Conservation (phyloP, 2,329 filamentous ascomycete genomes). For the Hymenoscyphus fraxineus region DNA sequence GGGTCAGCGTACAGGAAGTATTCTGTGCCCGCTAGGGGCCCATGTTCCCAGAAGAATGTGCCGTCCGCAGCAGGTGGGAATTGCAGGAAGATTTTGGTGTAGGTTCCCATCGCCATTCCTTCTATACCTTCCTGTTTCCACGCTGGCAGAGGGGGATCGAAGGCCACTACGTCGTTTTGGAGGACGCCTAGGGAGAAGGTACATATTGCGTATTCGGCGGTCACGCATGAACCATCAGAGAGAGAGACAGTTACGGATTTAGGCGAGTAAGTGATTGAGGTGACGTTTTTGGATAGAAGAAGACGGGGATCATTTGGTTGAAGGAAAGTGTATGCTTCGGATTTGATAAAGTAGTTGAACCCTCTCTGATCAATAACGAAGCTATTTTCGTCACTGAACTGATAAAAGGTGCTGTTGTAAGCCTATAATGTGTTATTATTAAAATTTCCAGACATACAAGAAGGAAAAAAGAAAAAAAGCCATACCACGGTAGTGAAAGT, state of each 20-base stretch:
- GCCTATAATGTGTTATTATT: constrained; percentile 6
- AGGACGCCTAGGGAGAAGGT: constrained; percentile 68
- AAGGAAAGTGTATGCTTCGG: constrained; percentile 56
- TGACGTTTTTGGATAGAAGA: constrained; percentile 55
- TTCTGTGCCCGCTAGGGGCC: constrained; percentile 46
- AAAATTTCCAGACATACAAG: not conserved
- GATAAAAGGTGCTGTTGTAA: constrained; percentile 59
- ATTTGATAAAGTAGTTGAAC: constrained; percentile 54
- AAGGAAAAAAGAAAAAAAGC: not conserved
- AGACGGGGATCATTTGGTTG: constrained; percentile 51
- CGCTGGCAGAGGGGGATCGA: constrained; percentile 53
- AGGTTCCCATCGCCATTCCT: constrained; percentile 65
- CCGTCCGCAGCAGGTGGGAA: constrained; percentile 43
- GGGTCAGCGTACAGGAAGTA: constrained; percentile 34
- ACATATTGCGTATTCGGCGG: constrained; percentile 59
- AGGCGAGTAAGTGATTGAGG: constrained; percentile 49
- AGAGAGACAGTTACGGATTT: constrained; percentile 49
- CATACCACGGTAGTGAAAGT: constrained; percentile 26
- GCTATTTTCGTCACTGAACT: constrained; percentile 59
- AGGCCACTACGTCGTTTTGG: constrained; percentile 56
- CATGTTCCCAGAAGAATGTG: constrained; percentile 59
- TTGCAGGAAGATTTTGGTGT: constrained; percentile 70
- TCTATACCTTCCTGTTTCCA: constrained; percentile 64
- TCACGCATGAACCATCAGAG: constrained; percentile 49
- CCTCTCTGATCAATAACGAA: constrained; percentile 59